Evolutionary conservation across 495 filamentous ascomycete species (phyloP), one percentile per base, ranked within the genome.

Genomic region (Emericellopsis terricola): DNA sequence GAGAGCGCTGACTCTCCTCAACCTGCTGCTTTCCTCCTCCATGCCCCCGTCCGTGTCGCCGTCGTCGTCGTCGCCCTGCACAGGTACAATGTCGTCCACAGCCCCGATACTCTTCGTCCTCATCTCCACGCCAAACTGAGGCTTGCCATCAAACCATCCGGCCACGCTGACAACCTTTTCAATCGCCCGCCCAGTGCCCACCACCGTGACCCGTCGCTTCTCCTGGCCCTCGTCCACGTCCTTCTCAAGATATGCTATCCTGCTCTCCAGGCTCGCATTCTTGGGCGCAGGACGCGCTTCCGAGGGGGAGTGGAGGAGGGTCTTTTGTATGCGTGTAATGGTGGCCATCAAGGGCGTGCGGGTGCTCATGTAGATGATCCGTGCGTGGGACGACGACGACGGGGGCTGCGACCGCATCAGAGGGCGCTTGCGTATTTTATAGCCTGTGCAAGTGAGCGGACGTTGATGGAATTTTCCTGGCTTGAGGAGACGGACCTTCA

Each of bases 261-360:
- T 62, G 39, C 48, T 53, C 34, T 55, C 56, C 0, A 64, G 40
- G 2, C 57, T 52, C 6, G 57, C 41, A 1, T 55, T 43, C 24
- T 46, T 55, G 4, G 47, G 51, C 23, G 50, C 44, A 11, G 45
- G 19, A 2, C 42, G 39, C 8, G 37, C 44, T 16, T 40, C 54
- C 37, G 80, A 70, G 33, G 73, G 67, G 31, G 79, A 70, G 14
- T 73, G 68, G 4, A 74, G 64, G 2, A 94, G 73, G 9, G 80
- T 64, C 36, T 76, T 76, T 32, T 77, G 72, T 17, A 83, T 72
- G 40, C 85, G 81, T 53, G 82, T 81, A 11, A 93, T 65, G 9
- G 73, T 68, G n/a, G 75, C 70, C 53, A 91, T 75, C 62, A 92
- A 83, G 9, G 81, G 78, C 0, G 84, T 73, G 2, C 53, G 56